Percentiles rank a stretch among this genome's conserved stretches.
Evolutionary conservation across 139 green algal species (phyloP).

Genomic region (Mychonastes homosphaera): DNA sequence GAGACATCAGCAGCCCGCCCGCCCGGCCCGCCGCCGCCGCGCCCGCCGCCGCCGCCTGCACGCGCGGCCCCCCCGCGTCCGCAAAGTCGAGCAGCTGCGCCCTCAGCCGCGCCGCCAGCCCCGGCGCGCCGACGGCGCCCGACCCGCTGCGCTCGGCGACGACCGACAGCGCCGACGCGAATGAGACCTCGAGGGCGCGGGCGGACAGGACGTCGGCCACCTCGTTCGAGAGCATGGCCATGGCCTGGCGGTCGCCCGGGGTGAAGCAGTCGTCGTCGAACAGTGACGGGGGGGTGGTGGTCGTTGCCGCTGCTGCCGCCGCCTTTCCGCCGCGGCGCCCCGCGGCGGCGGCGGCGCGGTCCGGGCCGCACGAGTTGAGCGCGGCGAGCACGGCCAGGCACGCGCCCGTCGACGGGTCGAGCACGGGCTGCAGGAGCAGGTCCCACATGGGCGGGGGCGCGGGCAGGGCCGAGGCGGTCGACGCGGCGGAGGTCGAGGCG

Average conservation of each 20-base stretch:
- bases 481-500: background rate
- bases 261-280: slow-evolving; percentile 38
- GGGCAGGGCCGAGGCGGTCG: background rate
- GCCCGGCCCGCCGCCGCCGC: too few relatives aligned
- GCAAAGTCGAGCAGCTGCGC: slow-evolving; percentile 18
- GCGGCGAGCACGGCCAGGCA: slow-evolving; percentile 28
- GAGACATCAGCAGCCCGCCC: too few relatives aligned
- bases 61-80: too few relatives aligned
- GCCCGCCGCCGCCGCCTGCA: too few relatives aligned
- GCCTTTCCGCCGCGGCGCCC: too few relatives aligned
- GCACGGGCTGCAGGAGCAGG: slow-evolving; percentile 15
- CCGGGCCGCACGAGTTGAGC: slow-evolving; percentile 28
- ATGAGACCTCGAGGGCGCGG: slow-evolving; percentile 41
- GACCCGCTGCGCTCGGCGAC: slow-evolving; percentile 10
- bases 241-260: slow-evolving; percentile 22
- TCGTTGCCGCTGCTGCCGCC: too few relatives aligned
- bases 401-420: slow-evolving; percentile 6
- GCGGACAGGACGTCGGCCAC: slow-evolving; percentile 33
- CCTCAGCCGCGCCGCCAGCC: slow-evolving; percentile 6
- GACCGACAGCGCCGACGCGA: slow-evolving; percentile 40
- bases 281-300: slow-evolving; percentile 6
- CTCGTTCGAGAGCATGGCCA: slow-evolving; percentile 47
- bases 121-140: background rate
- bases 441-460: background rate
- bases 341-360: slow-evolving; percentile 14